Evolutionary conservation across 2,329 filamentous ascomycete species (phyloP).

Genomic region (Aureobasidium vineae): DNA sequence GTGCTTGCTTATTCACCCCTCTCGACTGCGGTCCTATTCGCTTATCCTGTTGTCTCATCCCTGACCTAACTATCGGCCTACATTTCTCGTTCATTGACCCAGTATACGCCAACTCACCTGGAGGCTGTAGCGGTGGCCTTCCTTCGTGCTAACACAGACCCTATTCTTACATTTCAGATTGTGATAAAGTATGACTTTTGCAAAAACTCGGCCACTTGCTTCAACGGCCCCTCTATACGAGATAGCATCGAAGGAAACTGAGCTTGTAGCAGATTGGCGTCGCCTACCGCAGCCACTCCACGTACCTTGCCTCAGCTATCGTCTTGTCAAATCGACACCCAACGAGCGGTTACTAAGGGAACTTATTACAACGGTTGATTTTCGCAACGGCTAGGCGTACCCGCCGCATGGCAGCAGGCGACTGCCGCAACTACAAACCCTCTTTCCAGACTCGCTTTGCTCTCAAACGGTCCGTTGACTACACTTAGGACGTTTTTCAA

Average conservation of each 20-base stretch:
- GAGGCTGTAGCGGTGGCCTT: not conserved
- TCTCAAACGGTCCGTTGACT: slow-evolving; percentile 9
- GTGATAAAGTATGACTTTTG: slow-evolving; percentile 13
- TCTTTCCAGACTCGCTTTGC: not conserved
- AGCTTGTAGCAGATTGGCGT: slow-evolving; percentile 23
- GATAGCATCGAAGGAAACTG: slow-evolving; percentile 2
- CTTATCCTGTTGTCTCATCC: slow-evolving; percentile 14
- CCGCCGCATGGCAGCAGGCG: slow-evolving; percentile 1
- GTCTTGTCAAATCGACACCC: not conserved
- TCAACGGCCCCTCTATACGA: slow-evolving; percentile 16
- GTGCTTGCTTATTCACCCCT: slow-evolving; percentile 1
- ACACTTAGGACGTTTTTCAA: not conserved
- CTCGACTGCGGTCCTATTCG: not conserved
- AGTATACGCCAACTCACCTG: not conserved
- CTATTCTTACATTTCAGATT: not conserved
- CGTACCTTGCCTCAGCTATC: not conserved
- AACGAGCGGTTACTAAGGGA: slow-evolving; percentile 13
- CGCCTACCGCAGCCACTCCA: slow-evolving; percentile 7
- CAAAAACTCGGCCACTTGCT: not conserved
- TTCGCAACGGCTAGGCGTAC: slow-evolving; percentile 5
- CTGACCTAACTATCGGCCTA: not conserved
- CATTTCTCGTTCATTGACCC: not conserved
- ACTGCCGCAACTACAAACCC: not conserved
- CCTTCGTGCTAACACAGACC: not conserved
- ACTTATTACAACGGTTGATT: slow-evolving; percentile 24